Evolutionary conservation across 805 yeast species (phyloP).

Genomic region (Cyberlindnera subsufficiens): DNA sequence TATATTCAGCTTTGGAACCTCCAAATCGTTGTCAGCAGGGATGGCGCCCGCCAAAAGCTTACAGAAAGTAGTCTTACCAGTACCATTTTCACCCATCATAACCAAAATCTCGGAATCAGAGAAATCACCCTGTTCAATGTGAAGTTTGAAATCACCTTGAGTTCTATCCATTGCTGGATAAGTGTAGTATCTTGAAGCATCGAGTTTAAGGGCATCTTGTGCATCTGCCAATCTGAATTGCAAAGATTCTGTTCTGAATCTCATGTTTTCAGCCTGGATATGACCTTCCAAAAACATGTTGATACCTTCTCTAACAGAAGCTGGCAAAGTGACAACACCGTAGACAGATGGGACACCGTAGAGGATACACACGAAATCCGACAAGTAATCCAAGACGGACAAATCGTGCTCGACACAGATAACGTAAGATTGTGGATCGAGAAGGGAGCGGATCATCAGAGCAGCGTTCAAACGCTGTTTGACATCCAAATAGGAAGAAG

Average conservation of each 20-base stretch:
- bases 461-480: constrained; percentile 99
- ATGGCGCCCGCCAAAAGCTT: constrained; percentile 90
- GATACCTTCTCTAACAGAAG: constrained; percentile 98
- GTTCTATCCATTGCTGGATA: constrained; percentile 87
- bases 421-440: constrained; percentile 73
- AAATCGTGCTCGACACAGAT: constrained; percentile 98
- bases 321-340: constrained; percentile 96
- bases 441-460: constrained; percentile 79
- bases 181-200: constrained; percentile 68
- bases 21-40: constrained; percentile 74
- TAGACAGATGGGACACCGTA: constrained; percentile 98
- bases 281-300: constrained; percentile 98
- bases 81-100: constrained; percentile 99
- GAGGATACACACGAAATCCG: constrained; percentile 93
- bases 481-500: constrained; percentile 96
- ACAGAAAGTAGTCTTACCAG: constrained; percentile 98
- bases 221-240: constrained; percentile 93
- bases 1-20: constrained; percentile 83
- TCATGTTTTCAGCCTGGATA: constrained; percentile 92
- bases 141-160: constrained; percentile 91
- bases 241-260: constrained; percentile 93
- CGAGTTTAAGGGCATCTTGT: constrained; percentile 65
- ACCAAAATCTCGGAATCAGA: constrained; percentile 95
- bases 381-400: constrained; percentile 92
- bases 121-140: constrained; percentile 81